Evolutionary conservation across 495 filamentous ascomycete species (phyloP).

Genomic region (Copromyces sp.): DNA sequence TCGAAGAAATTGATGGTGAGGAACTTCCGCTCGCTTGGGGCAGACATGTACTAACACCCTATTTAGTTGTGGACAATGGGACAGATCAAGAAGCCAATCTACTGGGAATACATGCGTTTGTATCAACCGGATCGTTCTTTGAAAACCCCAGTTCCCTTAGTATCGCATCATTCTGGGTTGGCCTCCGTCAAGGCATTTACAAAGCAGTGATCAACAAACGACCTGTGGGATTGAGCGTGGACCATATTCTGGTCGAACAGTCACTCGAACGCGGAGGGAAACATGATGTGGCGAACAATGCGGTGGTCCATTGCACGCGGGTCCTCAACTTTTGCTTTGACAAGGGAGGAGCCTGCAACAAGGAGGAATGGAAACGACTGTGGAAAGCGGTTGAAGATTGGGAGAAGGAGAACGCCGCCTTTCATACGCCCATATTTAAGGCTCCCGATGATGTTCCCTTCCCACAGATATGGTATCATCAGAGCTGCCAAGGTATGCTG

Average conservation of each 20-base stretch:
- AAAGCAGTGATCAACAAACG: constrained; percentile 41
- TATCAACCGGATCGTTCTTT: constrained; percentile 20
- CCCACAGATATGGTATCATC: constrained; percentile 37
- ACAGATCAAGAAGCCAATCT: constrained; percentile 37
- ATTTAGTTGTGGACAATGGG: constrained; percentile 25
- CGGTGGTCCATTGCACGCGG: constrained; percentile 42
- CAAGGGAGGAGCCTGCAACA: constrained; percentile 7
- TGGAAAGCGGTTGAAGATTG: constrained; percentile 24
- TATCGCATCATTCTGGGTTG: constrained; percentile 47
- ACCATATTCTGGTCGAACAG: constrained; percentile 33
- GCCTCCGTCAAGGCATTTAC: constrained; percentile 48
- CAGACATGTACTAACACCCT: constrained; percentile 3
- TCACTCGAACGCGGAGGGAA: constrained; percentile 29
- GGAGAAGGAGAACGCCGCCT: constrained; percentile 21
- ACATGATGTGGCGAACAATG: constrained; percentile 43
- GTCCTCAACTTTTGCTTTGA: constrained; percentile 43
- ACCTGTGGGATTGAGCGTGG: constrained; percentile 31
- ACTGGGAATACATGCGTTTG: constrained; percentile 41
- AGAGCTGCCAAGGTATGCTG: constrained; percentile 37
- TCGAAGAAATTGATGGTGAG: constrained; percentile 52
- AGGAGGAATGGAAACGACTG: constrained; percentile 25
- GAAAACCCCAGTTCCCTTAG: constrained; percentile 26
- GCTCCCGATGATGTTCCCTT: constrained; percentile 20
- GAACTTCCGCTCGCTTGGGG: background rate
- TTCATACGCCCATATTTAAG: constrained; percentile 31